These are phyloP conservation scores for Plasmodium vinckei DNA, from an alignment of 169 alveolate genomes.

Conservation along the genomic window DNA sequence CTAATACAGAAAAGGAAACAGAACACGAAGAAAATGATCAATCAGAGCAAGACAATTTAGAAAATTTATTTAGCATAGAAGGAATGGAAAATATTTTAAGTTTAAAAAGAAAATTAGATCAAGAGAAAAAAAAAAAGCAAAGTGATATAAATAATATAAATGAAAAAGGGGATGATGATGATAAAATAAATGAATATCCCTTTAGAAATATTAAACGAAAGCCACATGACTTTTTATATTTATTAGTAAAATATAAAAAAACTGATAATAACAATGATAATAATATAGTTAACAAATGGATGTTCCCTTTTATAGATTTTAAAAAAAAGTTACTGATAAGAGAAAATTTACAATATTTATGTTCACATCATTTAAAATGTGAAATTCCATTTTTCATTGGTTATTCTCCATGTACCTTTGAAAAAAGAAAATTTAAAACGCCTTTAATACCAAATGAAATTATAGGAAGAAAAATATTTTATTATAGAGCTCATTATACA, in stretches of 20 bases:
- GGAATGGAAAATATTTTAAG: slow-evolving; percentile 56
- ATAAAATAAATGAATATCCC: slow-evolving; percentile 51
- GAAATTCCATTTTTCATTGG: slow-evolving; percentile 82
- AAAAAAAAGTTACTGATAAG: slow-evolving; percentile 79
- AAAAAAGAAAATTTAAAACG: slow-evolving; percentile 68
- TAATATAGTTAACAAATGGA: slow-evolving; percentile 73
- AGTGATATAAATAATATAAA: slow-evolving; percentile 5
- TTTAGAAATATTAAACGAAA: slow-evolving; percentile 77
- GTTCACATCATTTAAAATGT: slow-evolving; percentile 80
- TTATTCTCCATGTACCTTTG: slow-evolving; percentile 80
- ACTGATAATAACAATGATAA: background rate
- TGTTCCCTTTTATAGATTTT: slow-evolving; percentile 82
- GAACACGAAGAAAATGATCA: slow-evolving; percentile 1
- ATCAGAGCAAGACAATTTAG: slow-evolving; percentile 26
- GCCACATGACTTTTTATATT: slow-evolving; percentile 79
- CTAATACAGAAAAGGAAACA: background rate
- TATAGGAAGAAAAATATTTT: slow-evolving; percentile 81
- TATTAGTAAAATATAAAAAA: slow-evolving; percentile 78
- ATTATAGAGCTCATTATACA: slow-evolving; percentile 82
- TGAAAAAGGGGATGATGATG: slow-evolving; percentile 16
- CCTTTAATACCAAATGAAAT: slow-evolving; percentile 62
- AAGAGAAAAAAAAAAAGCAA: background rate
- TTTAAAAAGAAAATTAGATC: slow-evolving; percentile 25
- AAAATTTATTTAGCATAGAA: slow-evolving; percentile 49
- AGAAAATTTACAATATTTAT: slow-evolving; percentile 79